Evolutionary conservation across 2,329 filamentous ascomycete genomes (phyloP), one percentile per base, ranked within the genome.

Genomic region (Trichoderma sp.): DNA sequence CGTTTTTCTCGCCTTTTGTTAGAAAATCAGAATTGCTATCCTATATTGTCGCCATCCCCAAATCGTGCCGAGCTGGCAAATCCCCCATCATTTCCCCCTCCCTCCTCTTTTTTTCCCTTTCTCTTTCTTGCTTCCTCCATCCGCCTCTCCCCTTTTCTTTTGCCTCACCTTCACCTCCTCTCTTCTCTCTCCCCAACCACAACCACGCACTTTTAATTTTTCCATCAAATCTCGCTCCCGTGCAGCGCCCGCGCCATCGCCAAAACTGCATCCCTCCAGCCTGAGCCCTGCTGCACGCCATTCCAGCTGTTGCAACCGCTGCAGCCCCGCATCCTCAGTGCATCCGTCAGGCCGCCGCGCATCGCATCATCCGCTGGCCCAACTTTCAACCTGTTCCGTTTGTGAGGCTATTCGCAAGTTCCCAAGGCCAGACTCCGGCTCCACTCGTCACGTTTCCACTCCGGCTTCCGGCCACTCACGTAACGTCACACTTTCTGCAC

Each of bases 391-490:
- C 76, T 71, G 77, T 38, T 38, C 66, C 56, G 68, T 80, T 77
- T 74, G 82, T 85, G 84, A 85, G 82, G 84, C 83, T 85, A 85
- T 85, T 85, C 84, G 79, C 83, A 84, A 78, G 64, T 64, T n/a
- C 56, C 38, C 41, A 45, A 45, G 41, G 16, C 41, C 41, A 45
- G 41, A 41, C 64, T 75, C 65, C 75, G 76, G 73, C 76, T 72
- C 73, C 75, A 69, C 74, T 56, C 67, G 75, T 71, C 64, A 76
- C 63, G 69, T 45, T 75, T 73, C 69, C 56, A 72, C 69, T 69
- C 75, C 77, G 62, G 60, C 45, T 66, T 63, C 66, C 73, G 76
- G 72, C 79, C 78, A 80, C 75, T 80, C 80, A 80, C 77, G 74
- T 80, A 73, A 73, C 74, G 74, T 75, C 76, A 75, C 77, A 69